Conservation (phyloP, 805 yeast species). For the Zygosaccharomyces kombuchaensis region DNA sequence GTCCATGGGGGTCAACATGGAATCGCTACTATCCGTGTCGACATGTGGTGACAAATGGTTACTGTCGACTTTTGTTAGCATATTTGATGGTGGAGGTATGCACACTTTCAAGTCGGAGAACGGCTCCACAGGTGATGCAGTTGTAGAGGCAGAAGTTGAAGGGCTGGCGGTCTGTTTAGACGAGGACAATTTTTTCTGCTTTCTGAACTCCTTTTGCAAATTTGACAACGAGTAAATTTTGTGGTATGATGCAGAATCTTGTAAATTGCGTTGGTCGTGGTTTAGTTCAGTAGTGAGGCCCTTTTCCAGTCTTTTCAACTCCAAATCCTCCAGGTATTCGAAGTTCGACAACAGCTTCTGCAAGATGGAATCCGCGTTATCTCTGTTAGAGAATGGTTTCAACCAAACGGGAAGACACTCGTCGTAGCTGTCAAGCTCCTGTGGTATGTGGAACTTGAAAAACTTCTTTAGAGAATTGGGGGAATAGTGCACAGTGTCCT, state of each 20-base stretch:
- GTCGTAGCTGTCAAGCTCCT: constrained; percentile 17
- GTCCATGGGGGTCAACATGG: constrained; percentile 29
- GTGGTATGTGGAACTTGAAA: constrained; percentile 30
- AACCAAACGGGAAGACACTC: constrained; percentile 34
- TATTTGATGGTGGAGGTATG: constrained; percentile 7
- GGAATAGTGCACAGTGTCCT: constrained; percentile 32
- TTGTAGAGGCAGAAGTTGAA: constrained; percentile 5
- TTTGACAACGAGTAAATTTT: constrained; percentile 24
- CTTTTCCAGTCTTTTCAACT: constrained; percentile 27
- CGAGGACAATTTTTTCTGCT: constrained; percentile 8
- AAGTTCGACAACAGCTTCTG: constrained; percentile 31
- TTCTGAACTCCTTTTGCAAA: constrained; percentile 23
- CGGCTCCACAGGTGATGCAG: constrained; percentile 10
- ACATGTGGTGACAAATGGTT: constrained; percentile 8
- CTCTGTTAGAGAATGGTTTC: constrained; percentile 15
- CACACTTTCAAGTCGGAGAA: constrained; percentile 7
- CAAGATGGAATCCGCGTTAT: constrained; percentile 22
- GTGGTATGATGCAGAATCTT: constrained; percentile 20
- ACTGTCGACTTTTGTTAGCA: neutral
- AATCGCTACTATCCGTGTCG: constrained; percentile 19
- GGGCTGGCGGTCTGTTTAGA: neutral
- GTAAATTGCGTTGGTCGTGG: constrained; percentile 6
- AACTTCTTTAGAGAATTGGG: constrained; percentile 31
- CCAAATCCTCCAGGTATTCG: constrained; percentile 36
- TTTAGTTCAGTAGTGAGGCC: constrained; percentile 17